Base-by-base conservation (phyloP, 2,329 filamentous ascomycete species). In the Trichoderma lentiforme region DNA sequence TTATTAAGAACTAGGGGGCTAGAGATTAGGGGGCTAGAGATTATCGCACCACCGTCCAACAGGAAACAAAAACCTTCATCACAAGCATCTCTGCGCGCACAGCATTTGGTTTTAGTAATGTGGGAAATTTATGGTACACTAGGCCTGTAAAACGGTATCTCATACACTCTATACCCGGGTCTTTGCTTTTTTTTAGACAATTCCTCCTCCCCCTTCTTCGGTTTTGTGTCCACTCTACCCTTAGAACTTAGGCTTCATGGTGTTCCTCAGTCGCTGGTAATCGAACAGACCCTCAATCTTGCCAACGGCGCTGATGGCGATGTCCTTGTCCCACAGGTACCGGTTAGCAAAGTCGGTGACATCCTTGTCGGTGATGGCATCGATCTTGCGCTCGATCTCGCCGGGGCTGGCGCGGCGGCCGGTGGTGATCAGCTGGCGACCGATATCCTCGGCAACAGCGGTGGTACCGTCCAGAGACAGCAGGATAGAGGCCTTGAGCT, bases 401-500 rank as follows among this genome's bases (percentile, higher is more conserved):
- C 92, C 92, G 73, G 96, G 93, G 81, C 87, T 91, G 90, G 97
- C 92, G 76, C 95, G 92, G 79, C 95, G 93, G 81, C 96, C 96
- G 72, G 96, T 98, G 80, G 95, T 98, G 86, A 99, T 91, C 84
- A 99, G 94, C 86, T 99, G 96, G 84, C 96, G 93, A 80, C 96
- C 96, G 83, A 99, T 97, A 82, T 99, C 96, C 88, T 99, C 96
- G 74, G 96, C 96, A 70, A 98, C 92, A 78, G 96, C 94, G 63
- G 96, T 98, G 81, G 96, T 98, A 83, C 95, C 97, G 83, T 99
- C 96, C 36, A 99, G 93, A 68, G 94, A 97, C 76, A 99, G 91
- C 74, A 99, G 93, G 80, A 99, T 95, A 70, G 95, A 97, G 74
- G 96, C 96, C 90, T 99, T 99, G 79, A 99, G 92, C 87, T 99